Evolutionary conservation across 495 filamentous ascomycete genomes (phyloP).

Genomic region (Aspergillus olivimuriae): DNA sequence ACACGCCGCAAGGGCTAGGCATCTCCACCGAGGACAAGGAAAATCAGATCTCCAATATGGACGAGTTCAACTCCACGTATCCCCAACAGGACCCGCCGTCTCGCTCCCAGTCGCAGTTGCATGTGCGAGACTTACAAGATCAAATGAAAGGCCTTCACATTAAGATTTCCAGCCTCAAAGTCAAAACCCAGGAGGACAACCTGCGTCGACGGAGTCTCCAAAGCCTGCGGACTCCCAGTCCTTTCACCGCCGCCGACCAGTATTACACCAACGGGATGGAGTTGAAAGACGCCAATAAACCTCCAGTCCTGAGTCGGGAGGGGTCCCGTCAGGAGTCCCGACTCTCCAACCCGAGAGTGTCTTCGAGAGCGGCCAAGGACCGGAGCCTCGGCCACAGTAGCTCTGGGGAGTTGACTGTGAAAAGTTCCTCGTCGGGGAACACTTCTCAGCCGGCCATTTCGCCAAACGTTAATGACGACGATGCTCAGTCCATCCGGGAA

Average conservation of each 20-base stretch:
- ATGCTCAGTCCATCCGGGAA: conserved; percentile 35
- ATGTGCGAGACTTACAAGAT: conserved; percentile 78
- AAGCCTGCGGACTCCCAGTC: conserved; percentile 76
- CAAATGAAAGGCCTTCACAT: conserved; percentile 94
- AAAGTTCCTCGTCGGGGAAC: background rate
- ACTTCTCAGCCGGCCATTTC: conserved; percentile 1
- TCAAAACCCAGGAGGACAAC: conserved; percentile 76
- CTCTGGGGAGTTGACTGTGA: background rate
- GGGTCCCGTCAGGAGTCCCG: background rate
- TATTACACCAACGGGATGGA: conserved; percentile 59
- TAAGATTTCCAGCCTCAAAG: conserved; percentile 77
- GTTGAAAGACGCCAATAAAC: conserved; percentile 22
- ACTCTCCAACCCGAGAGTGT: background rate
- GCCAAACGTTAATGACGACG: conserved; percentile 18
- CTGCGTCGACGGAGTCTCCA: conserved; percentile 78
- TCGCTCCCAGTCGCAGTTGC: conserved; percentile 48
- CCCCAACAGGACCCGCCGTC: conserved; percentile 32
- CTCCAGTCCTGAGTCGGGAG: conserved; percentile 23
- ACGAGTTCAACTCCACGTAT: conserved; percentile 32
- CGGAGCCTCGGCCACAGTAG: background rate
- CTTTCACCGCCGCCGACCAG: conserved; percentile 71
- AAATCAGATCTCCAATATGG: conserved; percentile 20
- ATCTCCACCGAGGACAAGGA: conserved; percentile 20
- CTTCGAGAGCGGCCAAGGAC: background rate
- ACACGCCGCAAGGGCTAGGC: conserved; percentile 25